A percentile compares a stretch with the other conserved stretches of the same genome.
These are phyloP conservation scores for Penicillium sp. DNA, from an alignment of 2,329 filamentous ascomycete species.

Conservation along the genomic window DNA sequence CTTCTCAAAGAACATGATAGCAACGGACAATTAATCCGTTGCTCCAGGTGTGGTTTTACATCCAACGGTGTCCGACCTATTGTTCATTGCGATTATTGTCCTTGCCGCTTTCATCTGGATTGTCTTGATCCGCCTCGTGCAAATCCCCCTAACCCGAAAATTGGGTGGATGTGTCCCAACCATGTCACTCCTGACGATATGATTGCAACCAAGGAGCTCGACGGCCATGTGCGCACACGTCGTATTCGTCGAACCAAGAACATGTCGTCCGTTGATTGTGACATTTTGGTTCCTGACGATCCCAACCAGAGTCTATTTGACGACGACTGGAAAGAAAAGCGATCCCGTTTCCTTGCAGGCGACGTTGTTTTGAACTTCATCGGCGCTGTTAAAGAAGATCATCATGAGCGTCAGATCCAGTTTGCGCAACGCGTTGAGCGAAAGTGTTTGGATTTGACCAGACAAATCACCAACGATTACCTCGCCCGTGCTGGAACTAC, in stretches of 20 bases:
- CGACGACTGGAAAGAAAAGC: constrained; percentile 21
- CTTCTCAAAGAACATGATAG: constrained; percentile 60
- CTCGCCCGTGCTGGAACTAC: neutral
- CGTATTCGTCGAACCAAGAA: constrained; percentile 36
- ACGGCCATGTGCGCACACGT: constrained; percentile 46
- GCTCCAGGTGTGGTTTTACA: constrained; percentile 69
- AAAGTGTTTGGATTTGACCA: constrained; percentile 11
- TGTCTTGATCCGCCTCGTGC: constrained; percentile 83
- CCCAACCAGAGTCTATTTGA: constrained; percentile 17
- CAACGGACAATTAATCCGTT: constrained; percentile 74
- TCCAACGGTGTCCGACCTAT: constrained; percentile 67
- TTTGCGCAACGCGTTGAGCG: constrained; percentile 9
- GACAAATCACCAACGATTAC: constrained; percentile 12
- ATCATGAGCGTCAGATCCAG: neutral
- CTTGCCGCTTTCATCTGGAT: constrained; percentile 84
- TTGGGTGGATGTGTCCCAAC: constrained; percentile 83
- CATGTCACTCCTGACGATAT: constrained; percentile 74
- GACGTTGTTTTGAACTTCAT: constrained; percentile 23
- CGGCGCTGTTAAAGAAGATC: constrained; percentile 15
- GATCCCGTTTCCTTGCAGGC: constrained; percentile 14
- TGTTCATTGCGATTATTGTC: constrained; percentile 81
- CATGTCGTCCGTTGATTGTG: constrained; percentile 14
- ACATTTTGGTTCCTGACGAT: constrained; percentile 16
- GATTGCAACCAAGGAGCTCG: constrained; percentile 51
- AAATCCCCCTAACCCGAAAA: constrained; percentile 68